phyloP scores from a whole-genome alignment of 306 rosid genomes.

The Begonia fuchsioides region DNA sequence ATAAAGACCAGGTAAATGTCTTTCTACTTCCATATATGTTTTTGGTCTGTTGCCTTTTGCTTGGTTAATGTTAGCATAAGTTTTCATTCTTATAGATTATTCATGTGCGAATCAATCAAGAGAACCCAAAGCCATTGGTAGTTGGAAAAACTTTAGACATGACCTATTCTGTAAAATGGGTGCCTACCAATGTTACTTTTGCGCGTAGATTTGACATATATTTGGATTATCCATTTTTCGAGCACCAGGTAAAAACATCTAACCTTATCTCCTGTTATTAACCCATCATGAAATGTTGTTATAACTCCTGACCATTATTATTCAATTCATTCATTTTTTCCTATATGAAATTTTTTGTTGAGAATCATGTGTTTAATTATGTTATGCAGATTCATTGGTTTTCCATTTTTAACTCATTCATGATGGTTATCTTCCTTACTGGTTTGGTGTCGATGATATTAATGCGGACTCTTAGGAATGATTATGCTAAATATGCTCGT shows the following conservation, averaged over 20 bases:
- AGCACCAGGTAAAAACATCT: constrained; percentile 66
- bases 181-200: constrained; percentile 56
- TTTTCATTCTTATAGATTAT: constrained; percentile 46
- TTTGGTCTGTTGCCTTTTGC: constrained; percentile 1
- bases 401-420: constrained; percentile 95
- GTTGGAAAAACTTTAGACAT: constrained; percentile 51
- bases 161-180: constrained; percentile 88
- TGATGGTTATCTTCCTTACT: constrained; percentile 99
- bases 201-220: constrained; percentile 91
- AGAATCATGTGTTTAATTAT: background rate
- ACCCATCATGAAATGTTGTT: too few species aligned
- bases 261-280: background rate
- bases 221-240: constrained; percentile 93
- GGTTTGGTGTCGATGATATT: constrained; percentile 98
- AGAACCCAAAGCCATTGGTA: constrained; percentile 60
- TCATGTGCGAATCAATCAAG: constrained; percentile 87
- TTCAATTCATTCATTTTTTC: background rate
- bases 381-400: constrained; percentile 89
- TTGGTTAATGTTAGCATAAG: constrained; percentile 3
- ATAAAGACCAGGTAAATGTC: constrained; percentile 82
- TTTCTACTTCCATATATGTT: background rate
- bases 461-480: constrained; percentile 96
- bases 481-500: constrained; percentile 96
- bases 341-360: background rate
- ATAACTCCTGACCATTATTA: too few species aligned